Base-by-base conservation (phyloP, 768 basidiomycete genomes). In the Gymnopilus dilepis region DNA sequence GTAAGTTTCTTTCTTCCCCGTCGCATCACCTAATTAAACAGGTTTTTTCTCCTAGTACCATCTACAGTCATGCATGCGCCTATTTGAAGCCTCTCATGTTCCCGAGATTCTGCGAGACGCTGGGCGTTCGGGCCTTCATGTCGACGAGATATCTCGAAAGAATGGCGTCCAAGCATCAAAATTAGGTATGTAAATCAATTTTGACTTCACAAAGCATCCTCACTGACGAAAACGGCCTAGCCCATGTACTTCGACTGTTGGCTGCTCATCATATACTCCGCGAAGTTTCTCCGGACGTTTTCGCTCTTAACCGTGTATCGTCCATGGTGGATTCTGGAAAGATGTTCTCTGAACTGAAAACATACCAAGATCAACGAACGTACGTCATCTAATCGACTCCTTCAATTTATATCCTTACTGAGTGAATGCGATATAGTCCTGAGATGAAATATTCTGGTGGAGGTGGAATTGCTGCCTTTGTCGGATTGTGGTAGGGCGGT, bases 201-300 rank as follows among this genome's bases (percentile, higher is more conserved):
- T 45, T 37, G 55, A 21, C 53, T 9, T 54, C 28, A 40, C 26
- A 13, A 54, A 21, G 47, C 15, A 8, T 21, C 11, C 8, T 5
- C 34, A 28, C 21, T 38, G 11, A 28, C 26, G 28, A n/a, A 17
- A 28, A 15, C 12, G 56, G 21, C 64, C 4, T 40, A 92, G 91
- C 86, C 4, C 92, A 92, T 67, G 82, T 85, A 33, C 81, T 94
- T 40, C 87, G 92, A 43, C 79, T 92, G 22, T 82, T 94, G 45
- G 90, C 91, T 11, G 91, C 91, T 0, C 90, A 92, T 69, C 91
- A 93, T 70, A 83, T 93, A 55, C 78, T 90, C 31, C 80, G 82
- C 41, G 92, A 94, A 72, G 78, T 84, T 3, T 78, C 82, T 9
- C 91, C 90, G 3, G 83, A 92, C 67, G 85, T 88, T 5, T 94